These are phyloP conservation scores for Acorus calamus DNA, from an alignment of 106 monocot genomes.

Conservation along the genomic window DNA sequence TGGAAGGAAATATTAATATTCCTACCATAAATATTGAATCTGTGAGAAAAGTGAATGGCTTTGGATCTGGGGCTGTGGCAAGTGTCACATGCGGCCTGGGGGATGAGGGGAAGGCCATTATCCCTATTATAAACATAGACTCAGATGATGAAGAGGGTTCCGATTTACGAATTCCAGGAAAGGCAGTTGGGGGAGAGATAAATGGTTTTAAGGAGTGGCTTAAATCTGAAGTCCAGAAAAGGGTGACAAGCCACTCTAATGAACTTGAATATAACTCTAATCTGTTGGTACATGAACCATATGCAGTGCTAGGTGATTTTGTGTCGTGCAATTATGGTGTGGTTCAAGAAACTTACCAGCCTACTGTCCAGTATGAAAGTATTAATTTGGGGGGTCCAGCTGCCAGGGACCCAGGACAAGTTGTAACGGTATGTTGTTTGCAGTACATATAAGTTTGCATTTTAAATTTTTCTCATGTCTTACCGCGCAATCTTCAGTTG, in stretches of 20 bases:
- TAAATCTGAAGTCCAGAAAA: conserved; percentile 1
- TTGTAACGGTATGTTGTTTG: conserved; percentile 23
- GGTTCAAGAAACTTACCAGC: conserved; percentile 13
- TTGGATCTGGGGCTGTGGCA: background rate
- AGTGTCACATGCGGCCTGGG: background rate
- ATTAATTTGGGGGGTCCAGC: conserved; percentile 27
- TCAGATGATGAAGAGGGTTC: conserved; percentile 62
- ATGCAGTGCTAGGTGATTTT: no score
- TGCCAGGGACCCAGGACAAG: conserved; percentile 14
- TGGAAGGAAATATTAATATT: conserved; percentile 9
- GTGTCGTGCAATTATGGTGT: background rate
- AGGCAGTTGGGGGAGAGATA: background rate
- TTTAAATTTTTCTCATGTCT: background rate
- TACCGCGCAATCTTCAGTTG: background rate
- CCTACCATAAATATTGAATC: conserved; percentile 38
- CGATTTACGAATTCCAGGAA: background rate
- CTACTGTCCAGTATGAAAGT: conserved; percentile 45
- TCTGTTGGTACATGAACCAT: conserved; percentile 6
- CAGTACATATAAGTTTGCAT: background rate
- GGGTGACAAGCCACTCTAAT: conserved; percentile 4
- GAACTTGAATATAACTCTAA: conserved; percentile 1
- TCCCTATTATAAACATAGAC: conserved; percentile 48
- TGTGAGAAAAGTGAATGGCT: background rate
- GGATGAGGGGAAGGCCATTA: conserved; percentile 10
- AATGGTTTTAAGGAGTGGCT: conserved; percentile 11